phyloP scores from a whole-genome alignment of 2,329 filamentous ascomycete genomes.

The Exserohilum turcica region DNA sequence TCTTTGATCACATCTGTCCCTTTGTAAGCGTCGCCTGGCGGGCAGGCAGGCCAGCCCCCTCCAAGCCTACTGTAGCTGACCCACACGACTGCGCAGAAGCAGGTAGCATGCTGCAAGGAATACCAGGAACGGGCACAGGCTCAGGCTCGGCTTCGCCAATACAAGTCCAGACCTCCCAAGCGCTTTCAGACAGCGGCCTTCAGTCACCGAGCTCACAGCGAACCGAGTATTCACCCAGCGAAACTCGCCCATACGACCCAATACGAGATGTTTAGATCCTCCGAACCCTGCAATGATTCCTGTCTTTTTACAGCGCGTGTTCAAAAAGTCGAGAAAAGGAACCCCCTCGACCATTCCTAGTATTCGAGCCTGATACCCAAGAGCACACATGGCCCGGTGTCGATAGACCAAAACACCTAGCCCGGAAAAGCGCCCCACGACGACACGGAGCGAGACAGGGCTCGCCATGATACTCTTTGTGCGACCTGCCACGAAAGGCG shows the following conservation, averaged over 20 bases:
- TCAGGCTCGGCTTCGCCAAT: slow-evolving; percentile 31
- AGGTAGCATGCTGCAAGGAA: slow-evolving; percentile 45
- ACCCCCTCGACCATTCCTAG: slow-evolving; percentile 17
- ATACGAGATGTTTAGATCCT: slow-evolving; percentile 43
- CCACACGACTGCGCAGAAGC: slow-evolving; percentile 40
- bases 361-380: slow-evolving; percentile 28
- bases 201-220: slow-evolving; percentile 39
- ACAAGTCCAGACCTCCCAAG: slow-evolving; percentile 34
- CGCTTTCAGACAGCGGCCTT: slow-evolving; percentile 34
- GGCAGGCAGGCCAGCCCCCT: slow-evolving; percentile 21
- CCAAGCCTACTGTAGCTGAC: slow-evolving; percentile 38
- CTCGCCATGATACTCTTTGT: slow-evolving; percentile 7
- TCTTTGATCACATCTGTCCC: slow-evolving; percentile 26
- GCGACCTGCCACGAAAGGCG: slow-evolving; percentile 7
- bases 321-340: slow-evolving; percentile 17
- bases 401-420: slow-evolving; percentile 9
- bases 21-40: slow-evolving; percentile 26
- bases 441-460: slow-evolving; percentile 8
- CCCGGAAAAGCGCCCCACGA: slow-evolving; percentile 8
- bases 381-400: slow-evolving; percentile 15
- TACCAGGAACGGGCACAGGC: slow-evolving; percentile 31
- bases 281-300: slow-evolving; percentile 20
- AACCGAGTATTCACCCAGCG: slow-evolving; percentile 42
- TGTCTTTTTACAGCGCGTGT: slow-evolving; percentile 25
- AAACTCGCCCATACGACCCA: slow-evolving; percentile 44